Evolutionary conservation across 352 stramenopile species (phyloP).

Genomic region (Globisporangium solare): DNA sequence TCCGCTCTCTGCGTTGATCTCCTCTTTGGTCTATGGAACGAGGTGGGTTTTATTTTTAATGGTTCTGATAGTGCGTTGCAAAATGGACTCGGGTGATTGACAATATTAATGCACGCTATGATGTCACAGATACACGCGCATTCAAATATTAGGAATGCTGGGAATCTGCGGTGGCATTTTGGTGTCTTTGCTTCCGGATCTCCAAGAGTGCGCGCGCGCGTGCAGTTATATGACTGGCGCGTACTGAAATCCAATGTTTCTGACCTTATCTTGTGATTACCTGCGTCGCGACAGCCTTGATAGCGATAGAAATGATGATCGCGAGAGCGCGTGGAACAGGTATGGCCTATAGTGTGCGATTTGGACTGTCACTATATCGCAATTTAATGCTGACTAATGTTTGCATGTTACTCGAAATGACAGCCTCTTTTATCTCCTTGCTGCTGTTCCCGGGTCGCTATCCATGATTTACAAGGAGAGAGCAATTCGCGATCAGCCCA

Average conservation of each 20-base stretch:
- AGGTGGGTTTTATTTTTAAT: constrained; percentile 23
- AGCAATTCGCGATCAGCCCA: constrained; percentile 72
- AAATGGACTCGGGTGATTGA: background rate
- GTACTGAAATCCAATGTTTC: constrained; percentile 1
- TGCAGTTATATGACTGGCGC: background rate
- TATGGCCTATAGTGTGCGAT: constrained; percentile 8
- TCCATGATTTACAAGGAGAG: constrained; percentile 88
- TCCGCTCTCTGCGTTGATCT: constrained; percentile 63
- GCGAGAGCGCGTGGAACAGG: constrained; percentile 80
- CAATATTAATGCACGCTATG: constrained; percentile 4
- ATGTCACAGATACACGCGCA: constrained; percentile 52
- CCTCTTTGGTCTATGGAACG: constrained; percentile 44
- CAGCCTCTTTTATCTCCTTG: constrained; percentile 73
- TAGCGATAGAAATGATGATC: constrained; percentile 57
- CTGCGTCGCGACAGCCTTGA: constrained; percentile 30
- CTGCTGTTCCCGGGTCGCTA: constrained; percentile 66
- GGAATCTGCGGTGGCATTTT: constrained; percentile 63
- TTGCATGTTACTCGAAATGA: background rate
- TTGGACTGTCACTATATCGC: background rate
- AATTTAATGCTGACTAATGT: background rate
- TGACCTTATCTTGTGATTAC: background rate
- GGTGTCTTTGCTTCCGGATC: constrained; percentile 69
- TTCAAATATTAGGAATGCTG: constrained; percentile 68
- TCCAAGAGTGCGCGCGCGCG: constrained; percentile 73
- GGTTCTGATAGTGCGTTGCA: background rate